Evolutionary conservation across 2,329 filamentous ascomycete genomes (phyloP).

Genomic region (Daldinia sp.): DNA sequence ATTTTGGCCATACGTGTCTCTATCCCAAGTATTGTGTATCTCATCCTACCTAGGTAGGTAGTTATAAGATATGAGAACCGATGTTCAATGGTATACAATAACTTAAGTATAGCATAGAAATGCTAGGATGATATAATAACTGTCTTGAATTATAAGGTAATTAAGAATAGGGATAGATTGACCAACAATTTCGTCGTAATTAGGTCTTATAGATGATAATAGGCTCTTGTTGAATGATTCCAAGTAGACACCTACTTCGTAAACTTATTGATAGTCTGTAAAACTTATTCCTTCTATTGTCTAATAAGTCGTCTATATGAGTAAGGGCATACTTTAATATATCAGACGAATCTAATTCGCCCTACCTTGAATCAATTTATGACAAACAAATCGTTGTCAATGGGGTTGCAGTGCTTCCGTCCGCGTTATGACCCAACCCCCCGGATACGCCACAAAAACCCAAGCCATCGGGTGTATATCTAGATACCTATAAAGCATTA

Average conservation of each 20-base stretch:
- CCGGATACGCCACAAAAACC: not conserved
- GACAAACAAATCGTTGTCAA: not conserved
- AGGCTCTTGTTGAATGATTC: not conserved
- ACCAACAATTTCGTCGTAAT: not conserved
- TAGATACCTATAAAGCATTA: slow-evolving; percentile 2
- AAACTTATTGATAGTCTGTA: not conserved
- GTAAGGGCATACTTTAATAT: too few species aligned
- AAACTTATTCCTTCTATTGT: not conserved
- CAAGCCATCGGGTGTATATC: slow-evolving; percentile 5
- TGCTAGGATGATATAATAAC: not conserved
- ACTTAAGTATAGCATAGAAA: not conserved
- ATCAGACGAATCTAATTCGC: not conserved
- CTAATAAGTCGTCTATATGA: not conserved
- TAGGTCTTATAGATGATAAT: not conserved
- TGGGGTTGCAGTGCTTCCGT: not conserved
- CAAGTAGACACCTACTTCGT: not conserved
- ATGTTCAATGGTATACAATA: not conserved
- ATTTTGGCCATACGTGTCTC: not conserved
- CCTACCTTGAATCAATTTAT: not conserved
- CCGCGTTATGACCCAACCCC: not conserved
- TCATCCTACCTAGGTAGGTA: too few species aligned
- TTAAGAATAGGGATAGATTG: not conserved
- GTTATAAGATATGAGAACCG: not conserved
- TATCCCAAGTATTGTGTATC: not conserved
- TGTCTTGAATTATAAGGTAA: not conserved